Conservation (phyloP, 129 eudicot species). For the Saussurea involucrata region DNA sequence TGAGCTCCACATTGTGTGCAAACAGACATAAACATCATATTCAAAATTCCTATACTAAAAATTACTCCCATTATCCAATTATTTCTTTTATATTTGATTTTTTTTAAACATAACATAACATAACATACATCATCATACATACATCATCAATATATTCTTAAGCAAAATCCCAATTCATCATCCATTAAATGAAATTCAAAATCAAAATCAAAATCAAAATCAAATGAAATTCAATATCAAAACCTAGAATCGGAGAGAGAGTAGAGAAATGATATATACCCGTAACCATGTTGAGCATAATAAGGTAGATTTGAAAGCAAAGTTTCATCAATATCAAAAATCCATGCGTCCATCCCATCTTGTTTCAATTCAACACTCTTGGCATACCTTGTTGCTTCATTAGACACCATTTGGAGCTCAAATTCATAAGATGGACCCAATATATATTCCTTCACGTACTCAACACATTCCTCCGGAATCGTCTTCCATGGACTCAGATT, state of each 20-base stretch:
- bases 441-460: slow-evolving; percentile 64
- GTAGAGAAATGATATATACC: slow-evolving; percentile 39
- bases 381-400: slow-evolving; percentile 53
- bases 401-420: slow-evolving; percentile 62
- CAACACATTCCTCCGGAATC: slow-evolving; percentile 70
- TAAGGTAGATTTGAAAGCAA: slow-evolving; percentile 91
- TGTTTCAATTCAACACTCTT: slow-evolving; percentile 36
- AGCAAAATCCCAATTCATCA: neutral
- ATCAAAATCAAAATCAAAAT: too few species aligned
- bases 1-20: too few species aligned
- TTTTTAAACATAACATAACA: too few species aligned
- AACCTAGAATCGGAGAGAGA: neutral
- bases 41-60: too few species aligned
- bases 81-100: too few species aligned
- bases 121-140: too few species aligned
- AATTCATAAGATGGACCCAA: slow-evolving; percentile 34
- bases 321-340: slow-evolving; percentile 95
- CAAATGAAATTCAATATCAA: neutral
- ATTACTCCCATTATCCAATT: too few species aligned
- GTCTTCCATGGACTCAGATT: slow-evolving; percentile 80
- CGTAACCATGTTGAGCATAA: slow-evolving; percentile 77
- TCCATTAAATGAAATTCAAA: neutral
- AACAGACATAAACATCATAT: too few species aligned
- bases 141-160: neutral
- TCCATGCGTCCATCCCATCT: slow-evolving; percentile 80